Evolutionary conservation across 768 basidiomycete genomes (phyloP), one percentile per base, ranked within the genome.

Genomic region (Mycena indigotica): DNA sequence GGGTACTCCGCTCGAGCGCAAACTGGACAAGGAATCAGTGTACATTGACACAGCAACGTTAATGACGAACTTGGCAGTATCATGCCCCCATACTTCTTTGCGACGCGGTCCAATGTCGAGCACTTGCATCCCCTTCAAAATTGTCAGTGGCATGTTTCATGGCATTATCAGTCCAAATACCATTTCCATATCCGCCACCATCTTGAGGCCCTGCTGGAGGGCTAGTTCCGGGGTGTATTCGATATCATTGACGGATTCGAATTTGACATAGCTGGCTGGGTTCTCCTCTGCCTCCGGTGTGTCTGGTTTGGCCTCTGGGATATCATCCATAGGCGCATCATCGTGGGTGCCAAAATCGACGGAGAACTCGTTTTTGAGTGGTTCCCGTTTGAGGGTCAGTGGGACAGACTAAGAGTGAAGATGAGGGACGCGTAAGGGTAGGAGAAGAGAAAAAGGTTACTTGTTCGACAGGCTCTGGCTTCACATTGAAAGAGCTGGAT

Each of bases 61-160:
- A 39, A 29, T 30, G 2, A 69, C 74, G 5, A 60, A 84, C 84
- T 71, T 81, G 30, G 73, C 69, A 15, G 84, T 70, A 50, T 87
- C 84, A 15, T 80, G 74, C 41, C 75, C 66, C 84, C 85, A 87
- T 2, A 86, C 84, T 17, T 85, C 83, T 59, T 81, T 28, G 28
- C 46, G 46, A 48, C 46, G 46, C 24, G 46, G 24, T 6, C 46
- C 46, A 24, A 48, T 23, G 12, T 48, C 24, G 24, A 48, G 46
- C 5, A 28, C 21, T 28, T 48, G 46, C 24, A 48, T 48, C 13
- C 15, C 46, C 46, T 48, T 35, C 24, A 5, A 23, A 8, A 16
- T 21, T 6, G 41, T 44, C 13, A 44, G 41, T 23, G 21, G 12
- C 12, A 10, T 10, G 12, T 44, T 8, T 6, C 41, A 8, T 15